Evolutionary conservation across 202 grass and related monocot species (phyloP), one percentile per base, ranked within the genome.

Genomic region (Carex sylvatica): DNA sequence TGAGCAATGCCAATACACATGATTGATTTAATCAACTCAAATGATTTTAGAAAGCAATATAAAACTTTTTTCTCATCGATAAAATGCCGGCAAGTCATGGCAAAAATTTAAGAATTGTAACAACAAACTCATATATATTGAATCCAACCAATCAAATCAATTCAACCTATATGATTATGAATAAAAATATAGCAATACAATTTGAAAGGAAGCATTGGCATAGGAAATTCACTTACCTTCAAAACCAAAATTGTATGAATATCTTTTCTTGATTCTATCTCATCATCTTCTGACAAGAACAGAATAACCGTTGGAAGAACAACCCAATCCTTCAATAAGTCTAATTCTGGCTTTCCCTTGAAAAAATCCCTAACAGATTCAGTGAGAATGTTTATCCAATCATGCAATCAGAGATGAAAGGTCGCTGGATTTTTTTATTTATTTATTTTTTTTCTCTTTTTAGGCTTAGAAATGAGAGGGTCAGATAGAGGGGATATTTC

Each of bases 381-480:
- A 74, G 47, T 76, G 74, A 78, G 14, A 59, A 78, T 78, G 28
- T 38, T 30, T 78, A 77, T 36, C 74, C n/a, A 77, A 59, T 19
- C 49, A 76, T 76, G 26, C 74, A 77, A 77, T 36, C 52, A 58
- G 53, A 3, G 52, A 77, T 59, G 30, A 26, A 23, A 4, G 35
- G 70, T 51, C 4, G 74, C 8, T 56, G 52, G 53, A 58, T 59
- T 0, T 71, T 23, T 70, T 12, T 11, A 1, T 28, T 28, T 28
- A 28, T 28, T 28, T 28, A 20, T 9, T 61, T 74, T 26, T 74
- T 77, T 78, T 78, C 52, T 78, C 74, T 78, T 60, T 78, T 78
- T 78, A 78, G 74, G 30, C 28, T 72, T 59, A 78, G 52, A 40
- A 78, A 78, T 78, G 30, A 9, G 74, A 78, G 52, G 53, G 74